Evolutionary conservation across 1,139 yeast species (phyloP), one percentile per base, ranked within the genome.

Genomic region (Nadsonia commutata): DNA sequence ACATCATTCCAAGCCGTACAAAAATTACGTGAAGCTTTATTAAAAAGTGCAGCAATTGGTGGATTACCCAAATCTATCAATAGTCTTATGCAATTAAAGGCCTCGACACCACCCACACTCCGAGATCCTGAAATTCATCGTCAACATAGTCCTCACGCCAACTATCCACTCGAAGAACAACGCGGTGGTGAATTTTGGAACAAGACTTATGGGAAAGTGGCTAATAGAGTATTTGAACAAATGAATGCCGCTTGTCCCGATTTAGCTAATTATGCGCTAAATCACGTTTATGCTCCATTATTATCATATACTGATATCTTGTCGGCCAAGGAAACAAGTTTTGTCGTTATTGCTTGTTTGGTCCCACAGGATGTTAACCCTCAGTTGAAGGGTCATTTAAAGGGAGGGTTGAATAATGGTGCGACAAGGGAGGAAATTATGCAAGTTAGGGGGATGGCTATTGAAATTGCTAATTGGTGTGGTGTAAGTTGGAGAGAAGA

Each of bases 331-430:
- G 95, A 85, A 49, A 80, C 95, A 0, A 78, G 90, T 36, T 59
- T 84, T 52, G 80, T 85, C 40, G 76, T 86, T 3, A 75, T 86
- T 23, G 80, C 94, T 1, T 72, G 88, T 48, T 69, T 88, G 53
- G 78, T 86, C 13, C 96, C 96, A 0, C 95, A 84, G 57, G 94
- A 86, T 59, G 95, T 86, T n/a, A 84, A 82, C 52, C 95, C 95
- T 0, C 95, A 86, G 56, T 68, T 86, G 51, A 84, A 84, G 62
- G 96, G 96, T 0, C 96, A 86, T 57, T 68, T 86, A 49, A 75
- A 71, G 56, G 96, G 96, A 0, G 95, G 95, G 0, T 48, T 78
- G 44, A 85, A 85, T 55, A 74, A 78, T 37, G 95, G 95, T 0
- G 83, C 83, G 8, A 67, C 82, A 2, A 58, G 59, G 39, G 82